Evolutionary conservation across 768 basidiomycete species (phyloP).

Genomic region (Termitomyces bulborhizus): DNA sequence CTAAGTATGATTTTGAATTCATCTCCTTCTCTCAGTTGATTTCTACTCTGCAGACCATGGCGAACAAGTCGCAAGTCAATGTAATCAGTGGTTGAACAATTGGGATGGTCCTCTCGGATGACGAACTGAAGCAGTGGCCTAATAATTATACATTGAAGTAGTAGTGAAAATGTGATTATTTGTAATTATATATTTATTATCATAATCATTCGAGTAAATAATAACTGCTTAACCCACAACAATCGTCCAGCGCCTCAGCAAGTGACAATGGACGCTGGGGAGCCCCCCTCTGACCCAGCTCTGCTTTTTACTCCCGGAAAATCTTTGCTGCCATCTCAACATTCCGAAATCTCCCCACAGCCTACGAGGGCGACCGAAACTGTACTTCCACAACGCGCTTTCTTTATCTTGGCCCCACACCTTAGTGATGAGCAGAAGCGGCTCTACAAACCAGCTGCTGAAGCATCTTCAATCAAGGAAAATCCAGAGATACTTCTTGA

Average conservation of each 20-base stretch:
- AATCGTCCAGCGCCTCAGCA: background rate
- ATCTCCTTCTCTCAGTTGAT: background rate
- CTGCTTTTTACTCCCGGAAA: conserved; percentile 18
- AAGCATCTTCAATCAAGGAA: conserved; percentile 25
- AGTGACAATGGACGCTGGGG: conserved; percentile 11
- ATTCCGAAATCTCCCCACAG: background rate
- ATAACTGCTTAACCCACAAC: background rate
- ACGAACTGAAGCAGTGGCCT: background rate
- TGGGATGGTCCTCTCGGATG: background rate
- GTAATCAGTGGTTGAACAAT: conserved; percentile 17
- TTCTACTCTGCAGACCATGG: conserved; percentile 38
- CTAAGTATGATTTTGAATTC: conserved; percentile 42
- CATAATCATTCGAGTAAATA: background rate
- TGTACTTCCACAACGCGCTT: conserved; percentile 1
- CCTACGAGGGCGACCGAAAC: background rate
- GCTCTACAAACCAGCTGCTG: conserved; percentile 32
- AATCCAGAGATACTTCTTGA: conserved; percentile 27
- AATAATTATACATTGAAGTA: too few relatives aligned
- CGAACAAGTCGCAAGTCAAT: conserved; percentile 41
- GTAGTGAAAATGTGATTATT: too few relatives aligned
- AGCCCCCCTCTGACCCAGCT: conserved; percentile 12
- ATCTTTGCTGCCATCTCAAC: background rate
- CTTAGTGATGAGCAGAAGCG: conserved; percentile 31
- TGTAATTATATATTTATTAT: background rate
- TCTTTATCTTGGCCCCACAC: conserved; percentile 32